phyloP scores from a whole-genome alignment of 23 red algal species.

The Agarophyton chilense region DNA sequence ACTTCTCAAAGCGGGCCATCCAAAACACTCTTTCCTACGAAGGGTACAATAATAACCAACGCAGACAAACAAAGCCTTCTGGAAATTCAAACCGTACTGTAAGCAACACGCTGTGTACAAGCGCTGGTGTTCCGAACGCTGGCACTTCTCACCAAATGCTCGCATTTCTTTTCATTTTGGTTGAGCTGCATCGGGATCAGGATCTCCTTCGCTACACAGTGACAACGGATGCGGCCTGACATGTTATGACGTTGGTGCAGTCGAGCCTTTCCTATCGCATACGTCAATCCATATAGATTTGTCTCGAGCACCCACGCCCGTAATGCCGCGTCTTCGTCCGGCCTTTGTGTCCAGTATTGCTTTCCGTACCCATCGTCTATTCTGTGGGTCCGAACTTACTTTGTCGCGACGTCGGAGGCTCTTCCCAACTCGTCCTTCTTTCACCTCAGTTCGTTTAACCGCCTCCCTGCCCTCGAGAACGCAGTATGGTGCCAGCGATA shows the following conservation, averaged over 20 bases:
- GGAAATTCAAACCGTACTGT: too few species aligned
- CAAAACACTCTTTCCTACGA: background rate
- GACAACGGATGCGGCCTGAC: too few species aligned
- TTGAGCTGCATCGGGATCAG: too few species aligned
- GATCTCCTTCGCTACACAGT: too few species aligned
- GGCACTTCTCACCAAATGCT: too few species aligned
- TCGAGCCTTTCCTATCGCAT: background rate
- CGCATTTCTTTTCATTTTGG: too few species aligned
- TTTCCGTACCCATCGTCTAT: background rate
- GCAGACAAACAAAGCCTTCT: too few species aligned
- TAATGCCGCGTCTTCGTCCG: slow-evolving; percentile 6
- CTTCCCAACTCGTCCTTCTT: background rate
- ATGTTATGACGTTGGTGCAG: background rate
- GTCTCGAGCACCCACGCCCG: background rate
- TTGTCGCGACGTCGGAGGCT: background rate
- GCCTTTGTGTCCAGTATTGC: slow-evolving; percentile 8
- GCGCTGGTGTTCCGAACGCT: too few species aligned
- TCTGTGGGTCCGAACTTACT: background rate
- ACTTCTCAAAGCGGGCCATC: background rate
- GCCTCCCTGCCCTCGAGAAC: slow-evolving; percentile 17
- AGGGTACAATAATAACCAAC: too few species aligned
- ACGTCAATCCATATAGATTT: background rate
- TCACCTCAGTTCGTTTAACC: background rate
- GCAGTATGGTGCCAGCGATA: slow-evolving; percentile 84
- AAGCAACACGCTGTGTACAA: too few species aligned